Conservation (phyloP, 257 asterid genomes). For the Euphrasia confusa region DNA sequence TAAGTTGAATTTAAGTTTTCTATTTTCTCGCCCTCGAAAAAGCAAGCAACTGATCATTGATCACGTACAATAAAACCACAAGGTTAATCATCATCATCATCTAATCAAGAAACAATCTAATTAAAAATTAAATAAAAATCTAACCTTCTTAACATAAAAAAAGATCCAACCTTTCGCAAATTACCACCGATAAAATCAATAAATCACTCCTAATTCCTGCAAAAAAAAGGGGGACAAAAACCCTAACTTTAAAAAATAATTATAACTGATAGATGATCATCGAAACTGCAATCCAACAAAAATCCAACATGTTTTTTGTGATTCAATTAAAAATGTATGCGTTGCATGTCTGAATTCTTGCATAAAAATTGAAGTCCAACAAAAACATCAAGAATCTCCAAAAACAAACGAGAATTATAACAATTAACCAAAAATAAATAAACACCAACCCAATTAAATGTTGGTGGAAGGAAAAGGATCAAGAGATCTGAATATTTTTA, state of each 20-base stretch:
- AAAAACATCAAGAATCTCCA: neutral
- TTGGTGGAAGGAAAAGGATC: constrained; percentile 29
- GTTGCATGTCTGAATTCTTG: constrained; percentile 9
- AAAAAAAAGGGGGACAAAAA: neutral
- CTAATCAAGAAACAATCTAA: neutral
- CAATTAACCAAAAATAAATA: neutral
- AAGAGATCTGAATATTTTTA: constrained; percentile 29
- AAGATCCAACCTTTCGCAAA: neutral
- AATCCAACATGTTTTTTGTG: neutral
- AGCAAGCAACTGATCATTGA: constrained; percentile 1
- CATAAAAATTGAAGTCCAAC: neutral
- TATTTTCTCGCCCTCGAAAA: constrained; percentile 13
- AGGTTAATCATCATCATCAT: neutral
- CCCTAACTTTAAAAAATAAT: neutral
- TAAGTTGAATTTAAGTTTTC: constrained; percentile 16
- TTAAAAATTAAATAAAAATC: neutral
- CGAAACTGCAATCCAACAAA: neutral
- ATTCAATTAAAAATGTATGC: neutral
- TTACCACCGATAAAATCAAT: neutral
- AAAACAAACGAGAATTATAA: neutral
- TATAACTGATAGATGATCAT: neutral
- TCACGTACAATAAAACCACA: neutral
- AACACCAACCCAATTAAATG: constrained; percentile 15
- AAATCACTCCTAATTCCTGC: neutral
- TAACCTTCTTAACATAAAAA: constrained; percentile 2